Base-by-base conservation (phyloP, 2,329 filamentous ascomycete species). In the Cladosporium cucumerinum region DNA sequence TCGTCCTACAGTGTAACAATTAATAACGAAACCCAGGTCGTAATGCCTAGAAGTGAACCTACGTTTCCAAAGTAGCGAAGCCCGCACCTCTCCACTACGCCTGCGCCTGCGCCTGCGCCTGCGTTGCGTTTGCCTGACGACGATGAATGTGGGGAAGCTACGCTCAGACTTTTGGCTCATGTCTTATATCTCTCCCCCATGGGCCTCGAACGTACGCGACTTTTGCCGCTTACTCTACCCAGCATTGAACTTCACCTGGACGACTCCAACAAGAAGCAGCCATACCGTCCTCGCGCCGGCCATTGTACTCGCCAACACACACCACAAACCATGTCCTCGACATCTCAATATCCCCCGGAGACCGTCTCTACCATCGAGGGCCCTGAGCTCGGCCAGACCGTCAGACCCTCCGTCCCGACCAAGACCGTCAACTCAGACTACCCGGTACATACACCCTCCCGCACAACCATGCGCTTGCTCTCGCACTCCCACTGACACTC, bases 391-490 rank as follows among this genome's bases (percentile, higher is more conserved):
- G 72, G 72, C 61, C 66, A 70, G 66, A 74, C 72, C 26, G 65
- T 69, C 67, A 58, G 68, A 34, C 70, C 68, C 25, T 62, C 66
- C n/a, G 73, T 76, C 52, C 89, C 90, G 65, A 89, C 90, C 77
- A 96, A 95, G 86, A 85, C 87, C 76, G 82, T 93, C 72, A 84
- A 89, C 77, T 91, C 91, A 73, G 89, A 95, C 67, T 98, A 91
- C 78, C 94, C 94, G 66, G 95, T 98, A 82, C 75, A 61, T 30
- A 55, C 34, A 55, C 54, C 54, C 11, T 11, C 32, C 32, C 16
- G 14, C 25, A 12, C 25, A 26, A 26, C 58, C 7, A 61, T 61
- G 46, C 58, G 49, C 34, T 26, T 23, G 10, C 7, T 28, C 46
- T 5, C 18, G 16, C 28, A 61, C 14, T 23, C 66, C 65, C 39